Conservation (phyloP, 148 eudicot genomes). For the Selenicereus undatus region DNA sequence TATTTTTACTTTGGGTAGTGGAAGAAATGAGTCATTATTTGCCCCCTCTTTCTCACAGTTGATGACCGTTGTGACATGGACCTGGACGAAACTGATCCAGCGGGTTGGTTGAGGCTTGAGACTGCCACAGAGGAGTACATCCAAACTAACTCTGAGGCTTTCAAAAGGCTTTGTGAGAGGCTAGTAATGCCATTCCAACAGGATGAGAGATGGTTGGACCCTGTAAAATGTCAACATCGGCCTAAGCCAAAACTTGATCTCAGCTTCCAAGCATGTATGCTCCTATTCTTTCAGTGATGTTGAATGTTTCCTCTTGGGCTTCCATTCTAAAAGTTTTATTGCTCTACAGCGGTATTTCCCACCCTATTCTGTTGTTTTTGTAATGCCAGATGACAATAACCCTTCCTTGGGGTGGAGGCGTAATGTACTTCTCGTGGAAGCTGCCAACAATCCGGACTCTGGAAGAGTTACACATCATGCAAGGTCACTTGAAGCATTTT, state of each 20-base stretch:
- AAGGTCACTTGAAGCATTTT: slow-evolving; percentile 83
- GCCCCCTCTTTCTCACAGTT: slow-evolving; percentile 40
- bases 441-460: slow-evolving; percentile 86
- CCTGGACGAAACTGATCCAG: slow-evolving; percentile 95
- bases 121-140: slow-evolving; percentile 83
- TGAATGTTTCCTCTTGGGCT: neutral
- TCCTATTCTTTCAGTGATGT: neutral
- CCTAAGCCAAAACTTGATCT: slow-evolving; percentile 36
- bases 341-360: neutral
- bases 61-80: slow-evolving; percentile 99
- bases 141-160: slow-evolving; percentile 53
- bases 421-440: slow-evolving; percentile 83
- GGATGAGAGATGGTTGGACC: slow-evolving; percentile 55
- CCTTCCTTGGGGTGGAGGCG: slow-evolving; percentile 95
- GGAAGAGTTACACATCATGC: slow-evolving; percentile 91
- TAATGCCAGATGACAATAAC: slow-evolving; percentile 44
- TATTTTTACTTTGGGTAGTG: neutral
- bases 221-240: slow-evolving; percentile 42
- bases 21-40: neutral
- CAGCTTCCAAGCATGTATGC: slow-evolving; percentile 2
- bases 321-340: neutral
- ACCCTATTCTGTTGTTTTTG: slow-evolving; percentile 1
- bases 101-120: slow-evolving; percentile 82
- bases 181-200: slow-evolving; percentile 56
- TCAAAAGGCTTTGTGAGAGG: slow-evolving; percentile 73